These are phyloP conservation scores for Oxytropis ochrocephala DNA, from an alignment of 306 rosid species.

Conservation along the genomic window DNA sequence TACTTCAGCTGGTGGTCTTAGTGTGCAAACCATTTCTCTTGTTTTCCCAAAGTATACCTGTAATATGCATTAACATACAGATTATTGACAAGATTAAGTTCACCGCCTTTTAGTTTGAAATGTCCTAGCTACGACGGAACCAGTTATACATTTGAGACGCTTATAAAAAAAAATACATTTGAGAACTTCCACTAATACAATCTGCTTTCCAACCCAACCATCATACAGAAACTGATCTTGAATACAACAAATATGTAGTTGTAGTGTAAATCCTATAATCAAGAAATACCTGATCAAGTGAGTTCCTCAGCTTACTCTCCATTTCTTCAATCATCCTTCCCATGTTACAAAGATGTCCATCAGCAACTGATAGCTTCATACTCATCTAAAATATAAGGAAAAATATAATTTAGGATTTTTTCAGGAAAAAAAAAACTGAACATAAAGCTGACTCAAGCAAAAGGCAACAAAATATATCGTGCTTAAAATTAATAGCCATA, in stretches of 20 bases:
- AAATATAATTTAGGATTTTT: background rate
- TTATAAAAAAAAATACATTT: no score
- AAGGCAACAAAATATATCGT: background rate
- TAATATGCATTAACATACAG: background rate
- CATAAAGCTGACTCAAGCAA: background rate
- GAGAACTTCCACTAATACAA: background rate
- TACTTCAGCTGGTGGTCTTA: slow-evolving; percentile 88
- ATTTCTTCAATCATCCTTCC: slow-evolving; percentile 99
- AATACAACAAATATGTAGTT: background rate
- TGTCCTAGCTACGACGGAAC: background rate
- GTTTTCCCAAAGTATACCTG: slow-evolving; percentile 97
- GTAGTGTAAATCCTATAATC: background rate
- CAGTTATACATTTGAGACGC: background rate
- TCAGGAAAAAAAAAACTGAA: background rate
- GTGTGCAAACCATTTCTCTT: slow-evolving; percentile 97
- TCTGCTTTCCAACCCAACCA: background rate
- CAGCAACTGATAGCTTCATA: slow-evolving; percentile 73
- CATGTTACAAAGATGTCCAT: slow-evolving; percentile 95
- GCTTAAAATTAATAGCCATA: background rate
- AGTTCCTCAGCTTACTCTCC: slow-evolving; percentile 96
- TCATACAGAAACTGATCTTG: background rate
- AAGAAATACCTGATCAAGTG: slow-evolving; percentile 78
- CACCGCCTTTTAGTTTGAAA: background rate
- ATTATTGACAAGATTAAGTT: background rate
- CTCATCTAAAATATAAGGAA: slow-evolving; percentile 51